Percentiles rank a stretch among this genome's conserved stretches.
These are phyloP conservation scores for Globisporangium lucens DNA, from an alignment of 352 stramenopile genomes.

Conservation along the genomic window DNA sequence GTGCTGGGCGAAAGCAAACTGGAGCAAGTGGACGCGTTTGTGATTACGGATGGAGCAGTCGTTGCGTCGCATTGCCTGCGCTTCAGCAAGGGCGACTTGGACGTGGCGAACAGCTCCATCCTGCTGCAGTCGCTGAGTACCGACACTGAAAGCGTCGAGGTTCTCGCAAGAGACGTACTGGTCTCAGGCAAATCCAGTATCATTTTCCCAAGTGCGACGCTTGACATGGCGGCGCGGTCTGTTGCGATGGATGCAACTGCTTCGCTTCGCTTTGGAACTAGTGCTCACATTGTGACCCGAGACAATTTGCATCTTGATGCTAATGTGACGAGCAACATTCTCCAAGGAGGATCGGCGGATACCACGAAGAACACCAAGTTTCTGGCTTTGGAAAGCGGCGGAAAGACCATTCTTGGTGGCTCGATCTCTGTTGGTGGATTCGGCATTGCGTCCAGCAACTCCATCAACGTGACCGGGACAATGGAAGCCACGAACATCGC, in stretches of 20 bases:
- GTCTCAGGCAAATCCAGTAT: constrained; percentile 39
- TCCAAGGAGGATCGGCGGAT: constrained; percentile 9
- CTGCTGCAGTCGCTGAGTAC: constrained; percentile 32
- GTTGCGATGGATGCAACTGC: constrained; percentile 54
- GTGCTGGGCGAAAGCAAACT: constrained; percentile 19
- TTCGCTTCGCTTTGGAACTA: constrained; percentile 37
- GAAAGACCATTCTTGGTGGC: constrained; percentile 52
- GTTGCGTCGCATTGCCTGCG: constrained; percentile 36
- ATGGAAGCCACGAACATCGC: constrained; percentile 43
- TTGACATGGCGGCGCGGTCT: constrained; percentile 39
- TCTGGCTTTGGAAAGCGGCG: constrained; percentile 47
- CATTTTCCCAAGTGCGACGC: constrained; percentile 31
- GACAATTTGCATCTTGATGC: constrained; percentile 50
- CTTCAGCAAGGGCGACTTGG: constrained; percentile 35
- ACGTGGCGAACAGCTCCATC: constrained; percentile 46
- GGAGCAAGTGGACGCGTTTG: constrained; percentile 29
- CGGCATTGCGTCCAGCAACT: constrained; percentile 46
- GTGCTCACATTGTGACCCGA: constrained; percentile 37
- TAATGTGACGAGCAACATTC: constrained; percentile 36
- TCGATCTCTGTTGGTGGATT: constrained; percentile 44
- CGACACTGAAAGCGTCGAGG: constrained; percentile 1
- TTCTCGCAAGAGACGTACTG: constrained; percentile 40
- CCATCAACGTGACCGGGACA: constrained; percentile 43
- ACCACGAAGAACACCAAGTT: constrained; percentile 26
- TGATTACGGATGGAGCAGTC: constrained; percentile 45